Evolutionary conservation across 2,329 filamentous ascomycete genomes (phyloP), one percentile per base, ranked within the genome.

Genomic region (Zymoseptoria pseudotritici): DNA sequence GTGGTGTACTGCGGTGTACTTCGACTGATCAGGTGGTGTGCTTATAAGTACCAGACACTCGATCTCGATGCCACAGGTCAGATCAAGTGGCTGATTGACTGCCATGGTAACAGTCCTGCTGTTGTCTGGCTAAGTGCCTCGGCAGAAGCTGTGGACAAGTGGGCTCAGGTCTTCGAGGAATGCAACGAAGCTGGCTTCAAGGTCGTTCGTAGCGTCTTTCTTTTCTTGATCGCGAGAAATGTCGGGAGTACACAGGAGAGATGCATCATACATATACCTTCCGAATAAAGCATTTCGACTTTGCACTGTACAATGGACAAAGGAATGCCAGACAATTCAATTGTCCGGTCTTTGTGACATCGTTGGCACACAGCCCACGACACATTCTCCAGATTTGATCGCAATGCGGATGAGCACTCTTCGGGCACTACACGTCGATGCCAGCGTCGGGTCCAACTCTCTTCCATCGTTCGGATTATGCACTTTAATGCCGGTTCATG

Each of bases 61-160:
- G n/a, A 64, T 55, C 29, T 64, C 58, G 10, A 62, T 53, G 24
- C 62, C 62, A 36, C 58, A 54, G 10, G 62, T 61, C 19, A 64
- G 46, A 31, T 56, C 53, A 42, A 42, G 36, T 42, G 36, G 36
- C 3, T 42, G 36, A 10, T 5, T 5, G 36, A 17, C 11, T 42
- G 36, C 36, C 36, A 42, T 42, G 11, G 11, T 42, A 42, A 42
- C 36, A 42, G 36, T 42, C 36, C 36, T 42, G 36, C 36, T 42
- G 36, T 42, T 42, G 10, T 36, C 9, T 36, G 31, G 9, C 10
- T 36, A 10, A 11, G 31, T 36, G 31, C 7, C 13, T 36, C 31
- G 3, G 13, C 9, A 36, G 31, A 36, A 26, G 5, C 36, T 17
- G 36, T 3, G 36, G 36, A 5, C 36, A 42, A 10, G 36, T 17